Base-by-base conservation (phyloP, 768 basidiomycete genomes). In the Leucocoprinus sp. region DNA sequence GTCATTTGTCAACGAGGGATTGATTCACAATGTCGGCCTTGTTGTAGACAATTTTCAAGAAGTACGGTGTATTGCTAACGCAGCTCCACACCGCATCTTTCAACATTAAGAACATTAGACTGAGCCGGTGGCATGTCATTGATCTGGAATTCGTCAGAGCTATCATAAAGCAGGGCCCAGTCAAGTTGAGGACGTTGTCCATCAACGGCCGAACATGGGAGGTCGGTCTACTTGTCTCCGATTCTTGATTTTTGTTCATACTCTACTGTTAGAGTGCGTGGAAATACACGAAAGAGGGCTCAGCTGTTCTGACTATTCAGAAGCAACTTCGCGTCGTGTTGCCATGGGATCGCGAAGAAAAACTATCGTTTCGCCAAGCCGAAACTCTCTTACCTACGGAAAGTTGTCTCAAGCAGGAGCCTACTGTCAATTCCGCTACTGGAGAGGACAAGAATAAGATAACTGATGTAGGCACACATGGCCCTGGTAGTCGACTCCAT, bases 151-250 rank as follows among this genome's bases (percentile, higher is more conserved):
- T 55, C 15, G 58, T 60, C 1, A 43, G 28, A 4, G 54, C 49
- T 9, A 54, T 65, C 14, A 52, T 67, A 48, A 50, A 47, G 15
- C 45, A 43, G 21, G 61, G 60, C 3, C 54, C 52, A 18, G 52
- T 53, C 14, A 54, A 54, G 11, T 52, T 72, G 8, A 52, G 63
- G 44, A 50, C 57, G 37, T 48, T 71, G 11, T 35, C 42, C 8
- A 44, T 70, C n/a, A 65, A 70, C 40, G 60, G 57, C 2, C 50
- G 52, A 28, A 43, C 37, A 22, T 67, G 64, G 60, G 60, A 68
- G 64, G 69, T 68, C 21, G 14, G 57, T 40, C 15, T 12, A 5
- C 29, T 31, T 7, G 17, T 31, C 24, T 24, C 22, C n/a, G 26
- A 37, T 9, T 26, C 9, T 28, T 17, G n/a, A n/a, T 7, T 27